These are phyloP conservation scores for Trichoderma sp. DNA, from an alignment of 2,329 filamentous ascomycete genomes.

Conservation along the genomic window DNA sequence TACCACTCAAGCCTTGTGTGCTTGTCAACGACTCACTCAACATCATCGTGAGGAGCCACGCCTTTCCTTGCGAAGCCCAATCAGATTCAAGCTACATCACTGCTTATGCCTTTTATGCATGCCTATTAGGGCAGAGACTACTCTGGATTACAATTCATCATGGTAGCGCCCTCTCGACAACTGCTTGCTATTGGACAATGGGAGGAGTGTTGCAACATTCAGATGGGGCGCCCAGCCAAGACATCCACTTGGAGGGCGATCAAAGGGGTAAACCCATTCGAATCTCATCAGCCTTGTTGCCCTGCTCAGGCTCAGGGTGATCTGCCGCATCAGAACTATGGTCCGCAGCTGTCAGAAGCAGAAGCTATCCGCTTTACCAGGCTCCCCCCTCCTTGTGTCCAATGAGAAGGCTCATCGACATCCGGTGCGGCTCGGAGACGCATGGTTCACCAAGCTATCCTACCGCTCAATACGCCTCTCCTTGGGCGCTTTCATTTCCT, in stretches of 20 bases:
- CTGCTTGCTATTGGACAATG: not conserved
- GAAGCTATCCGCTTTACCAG: not conserved
- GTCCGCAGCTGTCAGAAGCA: not conserved
- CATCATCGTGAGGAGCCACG: not conserved
- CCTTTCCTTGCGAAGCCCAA: not conserved
- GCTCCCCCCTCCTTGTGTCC: not conserved
- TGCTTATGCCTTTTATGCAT: not conserved
- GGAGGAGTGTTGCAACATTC: not conserved
- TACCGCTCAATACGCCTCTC: not conserved
- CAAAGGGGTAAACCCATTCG: not conserved
- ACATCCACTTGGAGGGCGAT: constrained; percentile 4
- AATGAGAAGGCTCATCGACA: not conserved
- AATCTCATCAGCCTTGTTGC: not conserved
- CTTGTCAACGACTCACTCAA: not conserved
- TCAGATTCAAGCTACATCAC: not conserved
- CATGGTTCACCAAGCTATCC: not conserved
- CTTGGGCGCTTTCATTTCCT: not conserved
- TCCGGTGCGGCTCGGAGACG: constrained; percentile 2
- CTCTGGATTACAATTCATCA: not conserved
- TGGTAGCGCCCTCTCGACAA: not conserved
- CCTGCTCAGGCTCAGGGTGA: not conserved
- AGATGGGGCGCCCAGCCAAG: not conserved
- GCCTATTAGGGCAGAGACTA: not conserved
- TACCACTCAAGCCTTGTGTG: not conserved
- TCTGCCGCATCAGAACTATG: not conserved